Base-by-base conservation (phyloP, 108 stramenopile genomes). In the Aurantiochytrium sp. region DNA sequence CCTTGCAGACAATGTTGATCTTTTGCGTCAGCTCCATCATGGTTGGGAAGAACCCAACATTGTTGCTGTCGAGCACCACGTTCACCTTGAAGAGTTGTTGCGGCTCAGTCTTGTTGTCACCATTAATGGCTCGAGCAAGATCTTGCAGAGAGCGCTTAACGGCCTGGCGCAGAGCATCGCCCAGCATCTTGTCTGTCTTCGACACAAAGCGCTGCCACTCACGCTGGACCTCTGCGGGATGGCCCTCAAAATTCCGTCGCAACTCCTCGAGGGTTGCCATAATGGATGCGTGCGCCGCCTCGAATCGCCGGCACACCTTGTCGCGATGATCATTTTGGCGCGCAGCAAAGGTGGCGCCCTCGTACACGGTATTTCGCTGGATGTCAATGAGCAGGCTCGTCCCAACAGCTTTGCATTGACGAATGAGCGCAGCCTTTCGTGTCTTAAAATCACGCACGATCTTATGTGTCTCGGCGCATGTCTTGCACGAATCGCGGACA, bases 1-100 rank as follows among this genome's bases (percentile, higher is more conserved):
- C 92, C 87, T 95, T 94, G n/a, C 93, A 89, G 18, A 95, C 95
- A 25, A 91, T 90, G 89, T 92, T 93, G n/a, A 95, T 92, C 19
- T 88, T 92, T 29, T 95, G 93, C 3, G 93, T 94, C 0, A 95
- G 88, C 58, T 91, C 87, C 35, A 95, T 91, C 92, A 95, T 93
- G 28, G 93, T 93, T 6, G 95, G 95, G 16, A 64, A 43, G 90
- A 93, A 95, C 83, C 93, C 93, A 58, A 95, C 90, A 29, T 90
- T 72, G 58, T 89, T 89, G 73, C 90, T 69, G 28, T 94, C 94
- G 43, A 95, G 91, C 28, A 93, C 90, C 16, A 95, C 89, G 44
- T 92, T 92, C 23, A 95, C 89, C 60, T 89, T 59, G 73, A 92
- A 92, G n/a, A 93, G 88, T 59, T 93, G 91, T 72, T 94, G 93